A percentile compares a stretch with the other conserved stretches of the same genome.
phyloP scores from a whole-genome alignment of 73 alveolate genomes.

The Tetrahymena thermophila region DNA sequence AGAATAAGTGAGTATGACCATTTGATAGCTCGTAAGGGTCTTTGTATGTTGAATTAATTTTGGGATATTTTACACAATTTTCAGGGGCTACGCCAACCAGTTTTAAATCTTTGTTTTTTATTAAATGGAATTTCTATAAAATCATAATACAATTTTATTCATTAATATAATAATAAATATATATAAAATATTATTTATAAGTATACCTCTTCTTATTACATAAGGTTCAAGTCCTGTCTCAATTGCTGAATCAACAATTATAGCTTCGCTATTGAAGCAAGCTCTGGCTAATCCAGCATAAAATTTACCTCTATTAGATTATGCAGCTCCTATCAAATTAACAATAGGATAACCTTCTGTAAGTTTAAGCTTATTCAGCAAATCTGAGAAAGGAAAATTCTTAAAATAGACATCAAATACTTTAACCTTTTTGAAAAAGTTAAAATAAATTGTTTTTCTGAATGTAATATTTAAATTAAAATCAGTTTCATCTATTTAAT shows the following conservation, averaged over 20 bases:
- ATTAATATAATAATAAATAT: too few species aligned
- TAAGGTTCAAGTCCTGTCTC: slow-evolving; percentile 64
- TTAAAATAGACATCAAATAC: slow-evolving; percentile 5
- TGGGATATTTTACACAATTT: slow-evolving; percentile 22
- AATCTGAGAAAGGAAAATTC: slow-evolving; percentile 15
- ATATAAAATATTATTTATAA: too few species aligned
- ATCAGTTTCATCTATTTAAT: neutral
- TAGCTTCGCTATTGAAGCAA: slow-evolving; percentile 91
- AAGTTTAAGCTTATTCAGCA: slow-evolving; percentile 9
- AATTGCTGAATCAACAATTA: slow-evolving; percentile 87
- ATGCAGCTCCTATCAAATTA: slow-evolving; percentile 84
- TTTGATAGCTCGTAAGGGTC: slow-evolving; percentile 24
- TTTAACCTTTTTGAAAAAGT: neutral
- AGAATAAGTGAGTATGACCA: slow-evolving; percentile 39
- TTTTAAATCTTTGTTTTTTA: neutral
- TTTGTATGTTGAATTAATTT: neutral
- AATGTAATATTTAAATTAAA: neutral
- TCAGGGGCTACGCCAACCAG: slow-evolving; percentile 45
- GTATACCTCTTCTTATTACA: slow-evolving; percentile 19
- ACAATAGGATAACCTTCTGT: slow-evolving; percentile 59
- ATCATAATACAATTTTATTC: too few species aligned
- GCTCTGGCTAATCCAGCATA: slow-evolving; percentile 96
- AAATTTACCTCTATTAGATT: slow-evolving; percentile 73
- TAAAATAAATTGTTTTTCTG: neutral
- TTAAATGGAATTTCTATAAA: neutral